These are phyloP conservation scores for Neckera pumila DNA, from an alignment of 225 moss, liverwort and hornwort species.

Conservation along the genomic window DNA sequence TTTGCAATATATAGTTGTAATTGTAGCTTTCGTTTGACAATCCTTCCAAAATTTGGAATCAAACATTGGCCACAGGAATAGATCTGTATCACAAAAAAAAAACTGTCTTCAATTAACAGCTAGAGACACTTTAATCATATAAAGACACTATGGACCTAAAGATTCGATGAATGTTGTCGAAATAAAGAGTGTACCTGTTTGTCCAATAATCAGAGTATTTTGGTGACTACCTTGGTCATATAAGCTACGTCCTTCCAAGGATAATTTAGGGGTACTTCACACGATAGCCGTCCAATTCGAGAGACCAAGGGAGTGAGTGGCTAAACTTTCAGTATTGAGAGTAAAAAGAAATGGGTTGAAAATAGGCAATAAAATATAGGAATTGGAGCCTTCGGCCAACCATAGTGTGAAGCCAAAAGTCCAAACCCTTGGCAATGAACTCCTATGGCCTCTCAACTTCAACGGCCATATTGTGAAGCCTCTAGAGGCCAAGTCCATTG, in stretches of 20 bases:
- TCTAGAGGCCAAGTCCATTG: not conserved
- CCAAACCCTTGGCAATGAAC: no score
- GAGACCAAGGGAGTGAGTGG: no score
- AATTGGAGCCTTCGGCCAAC: accelerated
- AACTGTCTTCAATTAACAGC: accelerated
- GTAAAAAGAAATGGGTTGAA: no score
- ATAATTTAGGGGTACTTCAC: no score
- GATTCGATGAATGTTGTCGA: accelerated
- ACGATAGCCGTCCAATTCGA: no score
- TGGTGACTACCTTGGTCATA: not conserved
- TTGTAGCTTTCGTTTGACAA: accelerated
- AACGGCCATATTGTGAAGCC: not conserved
- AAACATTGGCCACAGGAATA: not conserved
- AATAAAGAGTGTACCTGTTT: not conserved
- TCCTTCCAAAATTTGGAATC: accelerated
- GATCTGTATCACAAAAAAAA: not conserved
- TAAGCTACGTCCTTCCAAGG: no score
- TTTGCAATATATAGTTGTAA: accelerated
- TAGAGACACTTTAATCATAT: accelerated
- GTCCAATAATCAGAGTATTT: not conserved
- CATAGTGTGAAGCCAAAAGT: not conserved
- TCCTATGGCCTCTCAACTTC: accelerated
- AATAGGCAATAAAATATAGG: not conserved
- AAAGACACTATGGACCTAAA: accelerated
- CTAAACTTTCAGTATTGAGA: no score